Evolutionary conservation across 305 asterid genomes (phyloP).

Genomic region (Nicotiana rustica): DNA sequence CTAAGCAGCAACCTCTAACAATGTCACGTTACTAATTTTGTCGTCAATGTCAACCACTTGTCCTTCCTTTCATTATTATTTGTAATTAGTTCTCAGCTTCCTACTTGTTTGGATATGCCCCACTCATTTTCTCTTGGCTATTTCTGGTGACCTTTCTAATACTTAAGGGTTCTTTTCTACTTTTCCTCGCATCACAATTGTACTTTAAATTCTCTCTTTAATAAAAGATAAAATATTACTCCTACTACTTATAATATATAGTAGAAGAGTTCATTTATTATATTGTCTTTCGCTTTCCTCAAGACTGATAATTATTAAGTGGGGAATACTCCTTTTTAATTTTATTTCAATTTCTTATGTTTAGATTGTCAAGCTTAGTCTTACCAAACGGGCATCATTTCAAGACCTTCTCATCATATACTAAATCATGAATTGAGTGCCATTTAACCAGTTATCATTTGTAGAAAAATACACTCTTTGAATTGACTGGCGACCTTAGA

Average conservation of each 20-base stretch:
- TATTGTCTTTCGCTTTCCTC: neutral
- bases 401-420: neutral
- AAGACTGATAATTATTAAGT: neutral
- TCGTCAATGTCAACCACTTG: conserved; percentile 40
- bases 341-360: neutral
- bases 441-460: neutral
- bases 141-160: conserved; percentile 47
- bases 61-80: neutral
- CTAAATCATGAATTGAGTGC: neutral
- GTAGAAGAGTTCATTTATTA: neutral
- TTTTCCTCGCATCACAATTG: conserved; percentile 32
- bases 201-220: neutral
- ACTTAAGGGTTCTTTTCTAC: conserved; percentile 41
- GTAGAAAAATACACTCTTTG: neutral
- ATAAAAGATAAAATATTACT: neutral
- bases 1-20: conserved; percentile 31
- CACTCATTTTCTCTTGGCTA: conserved; percentile 35
- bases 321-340: neutral
- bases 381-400: neutral
- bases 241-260: neutral
- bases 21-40: conserved; percentile 28
- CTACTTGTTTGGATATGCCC: conserved; percentile 48
- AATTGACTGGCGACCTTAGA: conserved; percentile 15
- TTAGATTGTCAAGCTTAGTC: conserved; percentile 16
- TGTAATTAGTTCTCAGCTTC: conserved; percentile 34